phyloP scores from a whole-genome alignment of 83 land plant species.

The Diphasiastrum complanatum region DNA sequence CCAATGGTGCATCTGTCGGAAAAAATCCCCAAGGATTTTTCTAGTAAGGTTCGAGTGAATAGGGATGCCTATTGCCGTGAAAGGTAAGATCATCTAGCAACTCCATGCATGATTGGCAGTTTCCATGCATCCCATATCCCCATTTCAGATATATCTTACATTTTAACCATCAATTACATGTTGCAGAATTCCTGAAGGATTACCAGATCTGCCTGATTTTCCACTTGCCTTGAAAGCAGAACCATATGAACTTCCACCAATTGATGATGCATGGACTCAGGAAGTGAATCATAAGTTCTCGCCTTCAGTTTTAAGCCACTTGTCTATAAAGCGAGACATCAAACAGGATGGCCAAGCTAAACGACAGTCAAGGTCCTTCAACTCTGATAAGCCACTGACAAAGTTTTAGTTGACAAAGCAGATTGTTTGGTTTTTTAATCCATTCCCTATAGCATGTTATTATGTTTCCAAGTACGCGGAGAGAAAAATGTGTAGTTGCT shows the following conservation, averaged over 20 bases:
- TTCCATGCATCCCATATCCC: neutral
- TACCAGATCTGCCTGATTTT: slow-evolving; percentile 79
- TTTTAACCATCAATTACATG: neutral
- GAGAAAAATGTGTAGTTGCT: too few relatives aligned
- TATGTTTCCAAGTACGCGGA: too few relatives aligned
- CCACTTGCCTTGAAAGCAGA: slow-evolving; percentile 60
- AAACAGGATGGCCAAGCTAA: too few relatives aligned
- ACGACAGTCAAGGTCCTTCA: too few relatives aligned
- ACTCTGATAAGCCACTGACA: too few relatives aligned
- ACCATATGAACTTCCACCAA: slow-evolving; percentile 52
- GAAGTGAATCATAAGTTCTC: too few relatives aligned
- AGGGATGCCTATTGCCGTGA: slow-evolving; percentile 42
- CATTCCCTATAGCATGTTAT: too few relatives aligned
- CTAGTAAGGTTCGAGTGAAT: slow-evolving; percentile 50
- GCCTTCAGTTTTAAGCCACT: too few relatives aligned
- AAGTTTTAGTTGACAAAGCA: too few relatives aligned
- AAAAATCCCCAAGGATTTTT: slow-evolving; percentile 55
- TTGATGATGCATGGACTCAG: slow-evolving; percentile 59
- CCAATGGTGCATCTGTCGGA: slow-evolving; percentile 61
- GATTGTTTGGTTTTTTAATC: too few relatives aligned
- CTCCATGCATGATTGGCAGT: neutral
- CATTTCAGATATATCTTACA: neutral
- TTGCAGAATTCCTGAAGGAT: slow-evolving; percentile 40
- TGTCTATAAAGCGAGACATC: too few relatives aligned
- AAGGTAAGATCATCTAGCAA: slow-evolving; percentile 44